Conservation (phyloP, 306 rosid species). For the Macrotyloma uniflorum region DNA sequence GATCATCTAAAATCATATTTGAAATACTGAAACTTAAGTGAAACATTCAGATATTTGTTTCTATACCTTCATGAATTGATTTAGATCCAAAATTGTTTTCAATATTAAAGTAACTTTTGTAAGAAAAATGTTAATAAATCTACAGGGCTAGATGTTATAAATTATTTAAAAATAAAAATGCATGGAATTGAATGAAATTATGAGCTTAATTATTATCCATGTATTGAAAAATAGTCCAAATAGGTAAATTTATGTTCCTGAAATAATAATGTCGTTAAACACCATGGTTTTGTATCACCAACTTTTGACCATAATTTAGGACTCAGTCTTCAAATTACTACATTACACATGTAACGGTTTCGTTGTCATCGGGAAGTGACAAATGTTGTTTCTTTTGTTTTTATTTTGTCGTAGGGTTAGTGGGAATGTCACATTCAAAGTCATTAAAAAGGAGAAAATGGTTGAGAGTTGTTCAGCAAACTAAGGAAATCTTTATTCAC, state of each 20-base stretch:
- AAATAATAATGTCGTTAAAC: constrained; percentile 21
- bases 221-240: constrained; percentile 26
- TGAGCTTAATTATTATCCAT: constrained; percentile 15
- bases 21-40: too few relatives aligned
- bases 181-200: not conserved
- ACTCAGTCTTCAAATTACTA: constrained; percentile 19
- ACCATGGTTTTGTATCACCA: constrained; percentile 25
- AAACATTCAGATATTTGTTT: not conserved
- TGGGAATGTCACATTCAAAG: constrained; percentile 20
- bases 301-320: constrained; percentile 39
- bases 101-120: not conserved
- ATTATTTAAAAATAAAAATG: not conserved
- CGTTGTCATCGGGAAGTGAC: constrained; percentile 31
- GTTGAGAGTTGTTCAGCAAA: constrained; percentile 12
- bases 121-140: not conserved
- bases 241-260: constrained; percentile 37
- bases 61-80: not conserved
- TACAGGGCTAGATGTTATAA: not conserved
- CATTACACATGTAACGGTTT: not conserved
- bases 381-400: not conserved
- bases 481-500: not conserved
- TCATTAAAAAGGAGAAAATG: constrained; percentile 20
- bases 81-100: not conserved
- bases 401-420: constrained; percentile 3
- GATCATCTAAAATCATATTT: not conserved